Evolutionary conservation across 2,329 filamentous ascomycete species (phyloP), one percentile per base, ranked within the genome.

Genomic region (Claviceps sp.): DNA sequence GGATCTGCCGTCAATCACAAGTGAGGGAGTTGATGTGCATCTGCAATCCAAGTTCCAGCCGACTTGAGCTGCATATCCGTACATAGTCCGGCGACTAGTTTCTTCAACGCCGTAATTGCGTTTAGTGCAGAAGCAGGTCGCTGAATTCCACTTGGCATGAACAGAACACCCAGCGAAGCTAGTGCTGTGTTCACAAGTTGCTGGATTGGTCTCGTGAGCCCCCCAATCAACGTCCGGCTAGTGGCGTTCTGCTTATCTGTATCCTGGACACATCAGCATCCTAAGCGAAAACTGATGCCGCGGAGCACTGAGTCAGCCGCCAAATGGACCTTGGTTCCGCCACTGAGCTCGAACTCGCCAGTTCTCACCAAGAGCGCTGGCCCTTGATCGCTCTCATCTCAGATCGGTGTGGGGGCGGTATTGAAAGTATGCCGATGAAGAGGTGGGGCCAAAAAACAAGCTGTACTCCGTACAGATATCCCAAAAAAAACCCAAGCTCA

Each of bases 351-450:
- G 19, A 43, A 50, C 17, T 37, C 39, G 8, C 44, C 26, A 5
- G 3, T 26, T 40, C 43, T 45, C 13, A 24, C 47, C 39, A 34
- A 19, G 47, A 26, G 22, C 24, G 16, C n/a, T 34, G 6, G 39
- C 16, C 39, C 39, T 43, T 30, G 11, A 19, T 10, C 26, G 41
- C 7, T n/a, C 48, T 24, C 41, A 24, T 40, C 39, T 34, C 40
- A 43, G 48, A 43, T 43, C 17, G 38, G 24, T 34, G 48, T 43
- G 48, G 47, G 38, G 47, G 38, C n/a, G 24, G 19, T 10, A 14
- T 47, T 8, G 24, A 37, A 37, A 50, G 48, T 37, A 50, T 45
- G 48, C 48, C 48, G 48, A 45, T 38, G 48, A 50, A 38, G 48
- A 50, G 26, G 41, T 50, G 41, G 41, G 42, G n/a, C 41, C 14